These are phyloP conservation scores for Blastobotrys apis DNA, from an alignment of 1,139 yeast species.

Conservation along the genomic window DNA sequence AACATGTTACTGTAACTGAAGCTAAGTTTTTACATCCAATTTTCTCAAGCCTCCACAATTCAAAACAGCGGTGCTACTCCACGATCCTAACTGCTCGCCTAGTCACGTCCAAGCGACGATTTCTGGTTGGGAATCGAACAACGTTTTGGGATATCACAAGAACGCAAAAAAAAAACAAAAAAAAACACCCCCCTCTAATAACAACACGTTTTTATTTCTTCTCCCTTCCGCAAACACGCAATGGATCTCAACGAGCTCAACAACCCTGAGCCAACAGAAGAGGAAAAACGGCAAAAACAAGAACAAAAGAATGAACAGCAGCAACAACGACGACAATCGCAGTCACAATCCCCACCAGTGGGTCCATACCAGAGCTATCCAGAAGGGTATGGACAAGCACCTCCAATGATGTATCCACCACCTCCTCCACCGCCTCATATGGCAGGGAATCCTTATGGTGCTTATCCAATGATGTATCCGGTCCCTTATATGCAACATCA, in stretches of 20 bases:
- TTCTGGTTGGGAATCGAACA: too few relatives aligned
- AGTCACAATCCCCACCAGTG: background rate
- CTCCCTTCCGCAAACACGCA: background rate
- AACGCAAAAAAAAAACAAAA: too few relatives aligned
- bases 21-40: too few relatives aligned
- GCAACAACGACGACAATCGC: constrained; percentile 4
- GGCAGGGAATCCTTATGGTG: background rate
- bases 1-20: too few relatives aligned
- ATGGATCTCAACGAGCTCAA: constrained; percentile 13
- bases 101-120: too few relatives aligned
- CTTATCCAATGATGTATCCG: background rate
- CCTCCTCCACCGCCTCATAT: constrained; percentile 3
- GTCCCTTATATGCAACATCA: background rate
- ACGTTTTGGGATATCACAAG: too few relatives aligned
- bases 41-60: too few relatives aligned
- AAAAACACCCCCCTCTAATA: too few relatives aligned
- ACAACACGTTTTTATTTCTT: too few relatives aligned
- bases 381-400: background rate
- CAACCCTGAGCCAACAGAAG: constrained; percentile 8
- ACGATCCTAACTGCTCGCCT: too few relatives aligned
- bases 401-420: constrained; percentile 8
- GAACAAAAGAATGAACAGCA: constrained; percentile 2
- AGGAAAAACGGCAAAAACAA: constrained; percentile 1
- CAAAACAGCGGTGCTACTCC: too few relatives aligned
- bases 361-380: background rate